These are phyloP conservation scores for Coemansia sp. DNA, from an alignment of 192 early-diverging fungal genomes.

Conservation along the genomic window DNA sequence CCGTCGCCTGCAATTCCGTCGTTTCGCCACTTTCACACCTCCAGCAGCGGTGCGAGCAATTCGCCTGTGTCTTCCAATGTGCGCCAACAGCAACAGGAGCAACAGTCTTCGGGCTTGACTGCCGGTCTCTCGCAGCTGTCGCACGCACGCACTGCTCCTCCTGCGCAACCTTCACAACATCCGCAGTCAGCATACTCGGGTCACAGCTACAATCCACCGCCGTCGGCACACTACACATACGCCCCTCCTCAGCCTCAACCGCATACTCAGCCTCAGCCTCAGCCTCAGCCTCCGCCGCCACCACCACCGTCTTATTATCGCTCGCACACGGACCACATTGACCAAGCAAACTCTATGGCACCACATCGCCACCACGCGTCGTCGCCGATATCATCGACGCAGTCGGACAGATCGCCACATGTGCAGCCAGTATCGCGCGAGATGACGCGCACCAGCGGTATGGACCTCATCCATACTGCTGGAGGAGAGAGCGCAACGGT, in stretches of 20 bases:
- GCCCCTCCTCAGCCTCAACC: neutral
- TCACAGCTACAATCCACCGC: neutral
- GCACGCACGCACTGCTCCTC: neutral
- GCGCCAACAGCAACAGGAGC: neutral
- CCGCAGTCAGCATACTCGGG: neutral
- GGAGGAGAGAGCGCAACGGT: neutral
- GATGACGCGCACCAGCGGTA: neutral
- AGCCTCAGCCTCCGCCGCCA: neutral
- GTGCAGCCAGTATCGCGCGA: neutral
- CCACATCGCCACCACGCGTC: neutral
- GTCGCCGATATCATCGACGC: neutral
- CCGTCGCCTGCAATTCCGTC: constrained; percentile 2
- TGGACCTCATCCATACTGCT: neutral
- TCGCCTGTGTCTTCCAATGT: neutral
- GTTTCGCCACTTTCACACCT: constrained; percentile 6
- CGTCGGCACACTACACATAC: constrained; percentile 3
- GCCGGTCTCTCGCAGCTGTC: neutral
- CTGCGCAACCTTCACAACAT: neutral
- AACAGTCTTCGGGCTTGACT: neutral
- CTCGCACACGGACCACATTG: neutral
- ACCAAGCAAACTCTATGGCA: neutral
- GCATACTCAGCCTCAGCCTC: neutral
- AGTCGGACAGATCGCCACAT: neutral
- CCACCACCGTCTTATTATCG: neutral
- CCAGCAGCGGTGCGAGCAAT: neutral